A percentile compares a stretch with the other conserved stretches of the same genome.
Conservation (phyloP, 768 basidiomycete species). For the Lyophyllum shimeji region DNA sequence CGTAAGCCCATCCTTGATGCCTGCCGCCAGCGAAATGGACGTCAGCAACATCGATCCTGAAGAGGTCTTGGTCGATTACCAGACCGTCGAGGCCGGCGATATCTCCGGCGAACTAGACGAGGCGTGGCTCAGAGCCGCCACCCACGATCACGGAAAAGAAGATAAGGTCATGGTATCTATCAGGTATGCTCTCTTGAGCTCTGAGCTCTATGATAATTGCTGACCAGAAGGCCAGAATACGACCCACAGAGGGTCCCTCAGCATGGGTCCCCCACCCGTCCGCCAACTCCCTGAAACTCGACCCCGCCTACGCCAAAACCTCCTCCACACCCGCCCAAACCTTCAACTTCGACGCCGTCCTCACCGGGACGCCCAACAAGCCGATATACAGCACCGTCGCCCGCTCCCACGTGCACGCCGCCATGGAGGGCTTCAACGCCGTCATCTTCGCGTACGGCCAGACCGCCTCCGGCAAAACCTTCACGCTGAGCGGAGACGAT, state of each 20-base stretch:
- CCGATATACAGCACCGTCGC: conserved; percentile 76
- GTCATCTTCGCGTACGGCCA: conserved; percentile 95
- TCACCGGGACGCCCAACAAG: conserved; percentile 79
- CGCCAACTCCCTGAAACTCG: conserved; percentile 59
- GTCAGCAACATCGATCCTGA: conserved; percentile 73
- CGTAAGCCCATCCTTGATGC: conserved; percentile 48
- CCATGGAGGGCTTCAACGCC: conserved; percentile 97
- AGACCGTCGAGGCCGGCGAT: conserved; percentile 68
- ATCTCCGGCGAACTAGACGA: conserved; percentile 71
- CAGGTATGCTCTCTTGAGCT: conserved; percentile 42
- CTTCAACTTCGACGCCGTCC: conserved; percentile 74
- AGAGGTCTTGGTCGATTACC: conserved; percentile 72
- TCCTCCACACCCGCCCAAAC: conserved; percentile 28
- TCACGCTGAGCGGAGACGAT: conserved; percentile 69
- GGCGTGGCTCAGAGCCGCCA: conserved; percentile 40
- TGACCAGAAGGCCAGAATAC: conserved; percentile 46
- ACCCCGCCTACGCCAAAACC: conserved; percentile 52
- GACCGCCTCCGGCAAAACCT: conserved; percentile 69
- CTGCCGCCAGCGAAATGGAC: conserved; percentile 67
- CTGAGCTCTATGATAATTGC: neutral
- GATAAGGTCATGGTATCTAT: conserved; percentile 89
- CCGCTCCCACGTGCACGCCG: conserved; percentile 78
- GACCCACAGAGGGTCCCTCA: conserved; percentile 49
- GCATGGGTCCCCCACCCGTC: conserved; percentile 55
- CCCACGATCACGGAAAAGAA: conserved; percentile 60